phyloP scores from a whole-genome alignment of 371 early-diverging fungal species.

The Mycotypha africana region DNA sequence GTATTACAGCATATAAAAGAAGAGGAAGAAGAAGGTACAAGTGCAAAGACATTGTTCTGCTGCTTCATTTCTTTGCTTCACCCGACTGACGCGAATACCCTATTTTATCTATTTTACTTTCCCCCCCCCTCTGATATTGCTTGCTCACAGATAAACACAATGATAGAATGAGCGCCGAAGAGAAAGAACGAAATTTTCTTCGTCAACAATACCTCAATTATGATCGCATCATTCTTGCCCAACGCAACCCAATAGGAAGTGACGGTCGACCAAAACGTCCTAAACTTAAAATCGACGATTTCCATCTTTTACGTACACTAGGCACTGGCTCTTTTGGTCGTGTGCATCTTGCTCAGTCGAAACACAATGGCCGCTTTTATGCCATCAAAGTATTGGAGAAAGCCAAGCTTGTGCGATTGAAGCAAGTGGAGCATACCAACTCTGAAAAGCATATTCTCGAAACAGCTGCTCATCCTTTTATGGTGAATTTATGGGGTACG shows the following conservation, averaged over 20 bases:
- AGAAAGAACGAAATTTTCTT: conserved; percentile 1
- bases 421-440: conserved; percentile 96
- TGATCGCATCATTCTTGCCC: conserved; percentile 13
- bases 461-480: conserved; percentile 86
- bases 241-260: too few species aligned
- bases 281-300: conserved; percentile 64
- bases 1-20: not conserved
- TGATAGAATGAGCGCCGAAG: too few species aligned
- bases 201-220: conserved; percentile 6
- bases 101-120: too few species aligned
- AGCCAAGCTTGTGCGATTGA: conserved; percentile 83
- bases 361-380: conserved; percentile 68
- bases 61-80: too few species aligned
- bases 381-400: conserved; percentile 96
- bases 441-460: conserved; percentile 93
- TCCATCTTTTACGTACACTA: conserved; percentile 71
- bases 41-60: too few species aligned
- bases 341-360: conserved; percentile 91
- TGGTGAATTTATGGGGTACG: conserved; percentile 85
- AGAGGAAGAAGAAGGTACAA: too few species aligned
- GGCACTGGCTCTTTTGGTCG: conserved; percentile 99
- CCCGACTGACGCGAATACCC: too few species aligned
- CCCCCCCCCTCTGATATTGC: too few species aligned
- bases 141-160: too few species aligned
- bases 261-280: too few species aligned